Evolutionary conservation across 352 stramenopile genomes (phyloP).

Genomic region (Globisporangium sylvaticum): DNA sequence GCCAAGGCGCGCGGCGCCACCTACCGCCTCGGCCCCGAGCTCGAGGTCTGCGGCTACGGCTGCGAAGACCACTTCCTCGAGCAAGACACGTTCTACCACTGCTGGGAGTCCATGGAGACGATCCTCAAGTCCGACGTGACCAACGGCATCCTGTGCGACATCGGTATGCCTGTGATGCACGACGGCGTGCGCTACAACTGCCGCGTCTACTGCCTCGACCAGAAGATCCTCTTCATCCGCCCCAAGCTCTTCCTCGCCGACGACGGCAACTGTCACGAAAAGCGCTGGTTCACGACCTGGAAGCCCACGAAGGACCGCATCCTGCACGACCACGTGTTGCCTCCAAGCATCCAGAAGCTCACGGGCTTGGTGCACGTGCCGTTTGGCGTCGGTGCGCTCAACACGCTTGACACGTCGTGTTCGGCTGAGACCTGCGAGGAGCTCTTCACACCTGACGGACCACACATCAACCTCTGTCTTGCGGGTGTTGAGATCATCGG

Average conservation of each 20-base stretch:
- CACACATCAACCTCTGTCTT: constrained; percentile 94
- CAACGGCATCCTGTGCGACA: constrained; percentile 94
- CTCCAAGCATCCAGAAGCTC: constrained; percentile 75
- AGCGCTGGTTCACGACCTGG: constrained; percentile 90
- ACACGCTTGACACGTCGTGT: constrained; percentile 83
- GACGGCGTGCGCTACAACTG: constrained; percentile 97
- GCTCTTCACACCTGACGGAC: constrained; percentile 94
- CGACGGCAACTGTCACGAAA: constrained; percentile 98
- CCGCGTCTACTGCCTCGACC: constrained; percentile 92
- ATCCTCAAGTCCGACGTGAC: constrained; percentile 88
- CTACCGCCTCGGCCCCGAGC: constrained; percentile 97
- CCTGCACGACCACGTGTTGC: constrained; percentile 77
- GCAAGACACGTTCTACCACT: constrained; percentile 97
- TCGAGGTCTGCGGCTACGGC: constrained; percentile 98
- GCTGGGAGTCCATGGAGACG: constrained; percentile 92
- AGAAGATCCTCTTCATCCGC: constrained; percentile 92
- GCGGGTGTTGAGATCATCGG: constrained; percentile 97
- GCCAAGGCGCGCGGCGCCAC: constrained; percentile 80
- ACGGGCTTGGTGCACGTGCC: constrained; percentile 75
- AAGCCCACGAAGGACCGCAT: constrained; percentile 48
- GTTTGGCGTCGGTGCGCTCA: constrained; percentile 80
- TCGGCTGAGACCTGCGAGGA: constrained; percentile 98
- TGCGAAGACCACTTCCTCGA: constrained; percentile 99
- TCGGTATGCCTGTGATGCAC: constrained; percentile 97
- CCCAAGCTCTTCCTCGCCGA: constrained; percentile 94